Conservation (phyloP, 139 green algal species). For the Chlorella ohadii region DNA sequence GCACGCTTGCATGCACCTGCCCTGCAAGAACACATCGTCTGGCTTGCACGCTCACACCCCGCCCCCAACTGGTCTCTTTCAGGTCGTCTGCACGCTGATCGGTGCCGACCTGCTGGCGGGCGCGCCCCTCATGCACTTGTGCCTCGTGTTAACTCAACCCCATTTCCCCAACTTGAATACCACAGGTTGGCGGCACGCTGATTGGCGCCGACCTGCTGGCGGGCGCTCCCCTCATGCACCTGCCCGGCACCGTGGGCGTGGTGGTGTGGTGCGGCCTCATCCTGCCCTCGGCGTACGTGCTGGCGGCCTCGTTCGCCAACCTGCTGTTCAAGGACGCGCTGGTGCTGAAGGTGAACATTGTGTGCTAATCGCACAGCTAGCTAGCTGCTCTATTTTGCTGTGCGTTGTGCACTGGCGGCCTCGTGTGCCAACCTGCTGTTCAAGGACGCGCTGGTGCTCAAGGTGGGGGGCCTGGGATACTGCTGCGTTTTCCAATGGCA, state of each 20-base stretch:
- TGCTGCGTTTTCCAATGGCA: too few species aligned
- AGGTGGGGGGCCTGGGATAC: too few species aligned
- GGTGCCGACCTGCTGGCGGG: conserved; percentile 79
- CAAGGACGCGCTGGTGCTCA: background rate
- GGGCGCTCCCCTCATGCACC: conserved; percentile 83
- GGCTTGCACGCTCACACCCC: too few species aligned
- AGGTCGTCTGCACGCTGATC: conserved; percentile 2
- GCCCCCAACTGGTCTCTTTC: too few species aligned
- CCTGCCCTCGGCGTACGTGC: conserved; percentile 79
- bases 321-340: conserved; percentile 82
- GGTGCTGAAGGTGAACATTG: conserved; percentile 64
- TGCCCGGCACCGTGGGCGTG: conserved; percentile 82
- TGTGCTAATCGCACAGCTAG: background rate
- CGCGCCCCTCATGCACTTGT: conserved; percentile 86
- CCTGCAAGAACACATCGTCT: too few species aligned
- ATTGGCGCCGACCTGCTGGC: conserved; percentile 76
- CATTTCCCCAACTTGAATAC: too few species aligned
- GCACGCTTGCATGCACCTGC: too few species aligned
- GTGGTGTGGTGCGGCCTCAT: conserved; percentile 87
- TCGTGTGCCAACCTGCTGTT: conserved; percentile 72
- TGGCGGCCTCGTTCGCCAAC: conserved; percentile 79
- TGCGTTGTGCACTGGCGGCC: conserved; percentile 79
- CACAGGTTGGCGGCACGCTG: background rate
- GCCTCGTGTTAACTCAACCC: too few species aligned
- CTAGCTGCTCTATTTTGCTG: too few species aligned